These are phyloP conservation scores for Pochonia chlamydosporia DNA, from an alignment of 2,329 filamentous ascomycete genomes.

Conservation along the genomic window DNA sequence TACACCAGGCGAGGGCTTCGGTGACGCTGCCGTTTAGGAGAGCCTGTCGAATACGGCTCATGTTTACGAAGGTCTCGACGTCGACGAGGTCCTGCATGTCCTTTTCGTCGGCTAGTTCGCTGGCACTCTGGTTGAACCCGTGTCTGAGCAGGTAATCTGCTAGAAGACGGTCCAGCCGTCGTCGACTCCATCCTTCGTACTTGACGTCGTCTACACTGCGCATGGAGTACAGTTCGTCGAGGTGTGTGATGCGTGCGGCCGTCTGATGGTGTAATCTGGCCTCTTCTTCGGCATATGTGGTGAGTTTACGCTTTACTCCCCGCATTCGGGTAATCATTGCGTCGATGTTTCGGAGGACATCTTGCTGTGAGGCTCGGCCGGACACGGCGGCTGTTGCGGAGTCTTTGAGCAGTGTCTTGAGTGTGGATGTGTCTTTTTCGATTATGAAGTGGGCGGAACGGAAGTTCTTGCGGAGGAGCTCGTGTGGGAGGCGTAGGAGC, in stretches of 20 bases:
- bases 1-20: constrained; percentile 84
- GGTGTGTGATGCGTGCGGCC: constrained; percentile 69
- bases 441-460: constrained; percentile 74
- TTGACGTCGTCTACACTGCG: constrained; percentile 82
- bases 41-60: constrained; percentile 70
- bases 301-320: constrained; percentile 81
- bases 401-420: constrained; percentile 57
- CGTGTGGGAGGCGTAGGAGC: constrained; percentile 85
- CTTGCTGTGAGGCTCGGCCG: constrained; percentile 55
- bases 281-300: constrained; percentile 73
- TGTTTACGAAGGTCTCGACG: constrained; percentile 78
- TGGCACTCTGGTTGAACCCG: constrained; percentile 75
- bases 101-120: constrained; percentile 67
- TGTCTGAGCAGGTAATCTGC: constrained; percentile 89
- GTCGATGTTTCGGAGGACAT: constrained; percentile 77
- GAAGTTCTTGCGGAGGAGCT: constrained; percentile 91
- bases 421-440: constrained; percentile 61
- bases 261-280: constrained; percentile 68
- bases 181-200: constrained; percentile 85
- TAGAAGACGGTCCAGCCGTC: constrained; percentile 73
- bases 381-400: constrained; percentile 62
- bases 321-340: constrained; percentile 81
- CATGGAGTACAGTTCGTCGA: constrained; percentile 75
- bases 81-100: constrained; percentile 79
- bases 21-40: constrained; percentile 64